Evolutionary conservation across 768 basidiomycete genomes (phyloP).

Genomic region (Epithele typhae): DNA sequence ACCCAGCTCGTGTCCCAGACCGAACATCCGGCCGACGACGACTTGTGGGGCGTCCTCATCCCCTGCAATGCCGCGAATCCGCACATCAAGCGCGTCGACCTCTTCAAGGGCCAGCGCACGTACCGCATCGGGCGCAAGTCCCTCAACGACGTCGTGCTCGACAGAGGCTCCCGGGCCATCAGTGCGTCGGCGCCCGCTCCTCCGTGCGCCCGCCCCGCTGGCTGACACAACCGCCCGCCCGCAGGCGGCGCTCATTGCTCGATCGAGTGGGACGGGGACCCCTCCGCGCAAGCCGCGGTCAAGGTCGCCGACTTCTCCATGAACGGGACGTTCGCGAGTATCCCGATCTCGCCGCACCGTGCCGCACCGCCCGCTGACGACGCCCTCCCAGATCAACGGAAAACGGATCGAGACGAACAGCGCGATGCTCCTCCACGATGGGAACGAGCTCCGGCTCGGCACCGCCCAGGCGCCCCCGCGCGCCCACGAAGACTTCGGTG

Average conservation of each 20-base stretch:
- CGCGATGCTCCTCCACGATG: background rate
- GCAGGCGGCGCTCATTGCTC: slow-evolving; percentile 50
- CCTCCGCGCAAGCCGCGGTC: slow-evolving; percentile 35
- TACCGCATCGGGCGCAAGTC: slow-evolving; percentile 54
- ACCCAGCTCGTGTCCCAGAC: too few relatives aligned
- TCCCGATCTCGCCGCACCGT: background rate
- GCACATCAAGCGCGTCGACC: slow-evolving; percentile 53
- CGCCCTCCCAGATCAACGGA: too few relatives aligned
- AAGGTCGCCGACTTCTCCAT: slow-evolving; percentile 52
- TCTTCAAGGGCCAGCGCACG: slow-evolving; percentile 47
- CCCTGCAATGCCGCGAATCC: slow-evolving; percentile 50
- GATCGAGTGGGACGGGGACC: slow-evolving; percentile 53
- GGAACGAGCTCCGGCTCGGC: slow-evolving; percentile 39
- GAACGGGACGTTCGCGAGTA: slow-evolving; percentile 30
- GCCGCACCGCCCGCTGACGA: too few relatives aligned
- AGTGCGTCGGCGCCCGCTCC: slow-evolving; percentile 42
- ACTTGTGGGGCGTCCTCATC: slow-evolving; percentile 73
- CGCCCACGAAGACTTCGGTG: slow-evolving; percentile 1
- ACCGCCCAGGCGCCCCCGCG: slow-evolving; percentile 45
- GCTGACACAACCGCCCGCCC: slow-evolving; percentile 22
- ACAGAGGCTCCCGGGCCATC: slow-evolving; percentile 59
- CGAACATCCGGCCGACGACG: too few relatives aligned
- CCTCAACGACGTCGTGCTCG: slow-evolving; percentile 6
- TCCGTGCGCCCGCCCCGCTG: slow-evolving; percentile 9
- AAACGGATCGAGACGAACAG: too few relatives aligned